Base-by-base conservation (phyloP, 108 stramenopile genomes). In the Cyclostephanos tholiformis region DNA sequence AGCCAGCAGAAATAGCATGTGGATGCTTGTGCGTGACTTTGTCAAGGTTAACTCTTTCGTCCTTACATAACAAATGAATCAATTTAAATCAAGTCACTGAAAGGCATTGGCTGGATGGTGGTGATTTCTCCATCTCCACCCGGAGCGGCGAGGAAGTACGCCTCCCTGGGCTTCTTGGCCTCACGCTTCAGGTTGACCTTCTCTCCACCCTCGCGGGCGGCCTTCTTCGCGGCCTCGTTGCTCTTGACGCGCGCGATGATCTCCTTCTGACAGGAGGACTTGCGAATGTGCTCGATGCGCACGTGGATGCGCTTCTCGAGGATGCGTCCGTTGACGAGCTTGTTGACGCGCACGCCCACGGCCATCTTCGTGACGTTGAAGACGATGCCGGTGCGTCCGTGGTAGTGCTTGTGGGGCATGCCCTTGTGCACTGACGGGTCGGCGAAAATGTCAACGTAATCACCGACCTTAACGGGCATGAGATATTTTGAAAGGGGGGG, bases 361-460 rank as follows among this genome's bases (percentile, higher is more conserved):
- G 98, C 85, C 23, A 91, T 74, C 87, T 97, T 97, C 88, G 97
- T 98, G 36, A 99, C 96, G 76, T 99, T 99, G 95, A 97, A 99
- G 56, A 99, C 90, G 44, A 99, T 94, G 50, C 99, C 99, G 48
- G 99, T 99, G 52, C 98, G 96, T 75, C 99, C 99, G 82, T 99
- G 99, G 95, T 98, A 99, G 88, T 90, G 87, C 91, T 98, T 98
- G 97, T 97, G 95, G 60, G 99, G 99, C 99, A 99, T 99, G 88
- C 99, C 99, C 93, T 98, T 98, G 91, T 98, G 98, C 69, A 97
- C 84, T 74, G 97, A 92, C 19, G 97, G 93, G 87, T 99, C 88
- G 73, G 94, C 97, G 72, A 97, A 97, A 88, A 99, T 98, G 77
- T 99, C 99, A 6, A 99, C 99, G 84, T 97, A 97, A 85, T 99